Evolutionary conservation across 768 basidiomycete species (phyloP), one percentile per base, ranked within the genome.

Genomic region (Leccinum disarticulatum): DNA sequence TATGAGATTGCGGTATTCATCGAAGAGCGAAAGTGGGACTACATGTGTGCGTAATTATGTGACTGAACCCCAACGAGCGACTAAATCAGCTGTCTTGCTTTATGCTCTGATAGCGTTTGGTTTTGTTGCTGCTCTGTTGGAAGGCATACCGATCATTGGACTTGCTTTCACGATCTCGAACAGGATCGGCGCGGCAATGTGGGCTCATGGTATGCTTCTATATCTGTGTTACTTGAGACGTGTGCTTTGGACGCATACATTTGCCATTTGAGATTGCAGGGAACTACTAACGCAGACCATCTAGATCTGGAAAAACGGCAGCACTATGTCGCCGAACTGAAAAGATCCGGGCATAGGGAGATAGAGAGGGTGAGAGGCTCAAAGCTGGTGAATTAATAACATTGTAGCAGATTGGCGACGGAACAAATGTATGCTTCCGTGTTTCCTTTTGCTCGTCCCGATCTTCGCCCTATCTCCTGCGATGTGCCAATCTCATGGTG

Each of bases 161-260:
- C 75, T 96, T 6, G 73, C 89, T 10, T 93, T 96, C 70, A 87
- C 87, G 2, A 78, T 96, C 17, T 94, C 93, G 0, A 95, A 96
- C 70, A 81, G 92, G 7, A 83, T 96, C 28, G 94, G 94, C 7
- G 95, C 92, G 3, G 93, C 93, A 1, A 96, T 97, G 95, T 97
- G 93, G 89, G 90, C 90, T 5, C 85, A 87, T 62, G 90, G 88
- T 90, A 57, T n/a, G 78, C 66, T 19, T 15, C 17, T n/a, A 11
- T 15, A 27, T 43, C 11, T 43, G 1, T 49, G 2, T n/a, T 28
- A 5, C 22, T 19, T 3, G 22, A 3, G 6, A 22, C 10, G 8
- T 19, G 8, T 43, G 15, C 19, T 7, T 15, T 27, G 6, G 31
- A 3, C 4, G 9, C 33, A 35, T 28, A 2, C 4, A 7, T 3